Conservation (phyloP, 805 yeast species). For the Barnettozyma californica region DNA sequence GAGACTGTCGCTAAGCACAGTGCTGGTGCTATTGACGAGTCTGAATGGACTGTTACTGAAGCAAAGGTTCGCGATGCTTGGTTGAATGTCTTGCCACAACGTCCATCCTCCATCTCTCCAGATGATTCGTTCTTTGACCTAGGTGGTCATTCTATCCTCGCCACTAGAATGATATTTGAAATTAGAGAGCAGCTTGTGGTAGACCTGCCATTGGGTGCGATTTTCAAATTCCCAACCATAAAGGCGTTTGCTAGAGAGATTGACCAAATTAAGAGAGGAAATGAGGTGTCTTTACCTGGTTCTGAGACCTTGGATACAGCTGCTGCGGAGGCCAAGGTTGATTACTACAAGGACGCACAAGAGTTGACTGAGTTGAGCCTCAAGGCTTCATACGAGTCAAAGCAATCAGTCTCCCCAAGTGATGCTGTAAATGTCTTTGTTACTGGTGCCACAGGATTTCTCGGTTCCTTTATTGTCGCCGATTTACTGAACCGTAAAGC, state of each 20-base stretch:
- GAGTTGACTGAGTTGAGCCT: conserved; percentile 38
- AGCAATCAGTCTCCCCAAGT: conserved; percentile 29
- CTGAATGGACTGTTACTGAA: conserved; percentile 60
- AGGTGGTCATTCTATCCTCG: conserved; percentile 97
- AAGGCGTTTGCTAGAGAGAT: conserved; percentile 72
- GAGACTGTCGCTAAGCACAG: conserved; percentile 60
- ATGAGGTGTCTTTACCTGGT: conserved; percentile 39
- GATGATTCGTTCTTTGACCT: conserved; percentile 92
- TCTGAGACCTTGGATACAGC: conserved; percentile 17
- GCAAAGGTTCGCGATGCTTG: conserved; percentile 72
- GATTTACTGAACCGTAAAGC: conserved; percentile 61
- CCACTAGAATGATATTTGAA: conserved; percentile 94
- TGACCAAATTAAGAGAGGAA: conserved; percentile 48
- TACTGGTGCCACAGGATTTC: conserved; percentile 95
- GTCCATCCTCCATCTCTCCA: conserved; percentile 71
- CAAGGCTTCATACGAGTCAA: conserved; percentile 41
- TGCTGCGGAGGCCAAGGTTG: conserved; percentile 29
- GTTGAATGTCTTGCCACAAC: conserved; percentile 78
- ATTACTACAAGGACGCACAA: conserved; percentile 74
- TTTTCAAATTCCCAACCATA: conserved; percentile 87
- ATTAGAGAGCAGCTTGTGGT: conserved; percentile 72
- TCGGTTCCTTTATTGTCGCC: conserved; percentile 83
- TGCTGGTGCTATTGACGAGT: conserved; percentile 37
- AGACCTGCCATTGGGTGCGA: conserved; percentile 83
- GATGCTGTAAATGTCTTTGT: conserved; percentile 60